Percentiles rank a stretch among this genome's conserved stretches.
Conservation (phyloP, 164 flowering plant species). For the Cinnamomum chago region DNA sequence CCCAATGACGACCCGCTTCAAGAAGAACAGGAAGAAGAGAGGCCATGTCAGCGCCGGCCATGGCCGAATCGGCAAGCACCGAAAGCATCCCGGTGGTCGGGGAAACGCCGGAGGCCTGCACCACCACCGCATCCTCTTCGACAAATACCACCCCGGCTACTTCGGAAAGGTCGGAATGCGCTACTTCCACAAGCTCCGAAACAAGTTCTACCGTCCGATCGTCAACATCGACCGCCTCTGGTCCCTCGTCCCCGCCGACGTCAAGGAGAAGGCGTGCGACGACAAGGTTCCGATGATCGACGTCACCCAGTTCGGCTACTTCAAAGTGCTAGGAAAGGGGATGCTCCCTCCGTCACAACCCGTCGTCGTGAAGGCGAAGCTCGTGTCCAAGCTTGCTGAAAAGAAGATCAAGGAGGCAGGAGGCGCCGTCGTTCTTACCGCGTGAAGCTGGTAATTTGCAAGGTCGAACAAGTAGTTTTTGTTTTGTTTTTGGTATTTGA, state of each 20-base stretch:
- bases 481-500: too few relatives aligned
- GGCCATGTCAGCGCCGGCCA: slow-evolving; percentile 24
- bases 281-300: slow-evolving; percentile 15
- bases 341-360: slow-evolving; percentile 9
- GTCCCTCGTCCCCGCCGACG: slow-evolving; percentile 12
- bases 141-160: slow-evolving; percentile 24
- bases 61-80: slow-evolving; percentile 22
- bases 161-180: slow-evolving; percentile 23
- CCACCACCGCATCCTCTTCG: slow-evolving; percentile 24
- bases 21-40: slow-evolving; percentile 23
- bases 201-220: slow-evolving; percentile 21
- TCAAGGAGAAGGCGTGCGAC: slow-evolving; percentile 8
- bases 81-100: slow-evolving; percentile 22
- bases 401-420: slow-evolving; percentile 58
- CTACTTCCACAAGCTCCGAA: slow-evolving; percentile 20
- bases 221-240: slow-evolving; percentile 18
- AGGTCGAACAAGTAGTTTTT: too few relatives aligned
- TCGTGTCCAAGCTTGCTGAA: slow-evolving; percentile 39
- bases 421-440: slow-evolving; percentile 72
- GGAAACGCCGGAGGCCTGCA: slow-evolving; percentile 22
- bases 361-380: slow-evolving; percentile 30
- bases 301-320: slow-evolving; percentile 20
- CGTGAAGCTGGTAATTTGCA: slow-evolving; percentile 19
- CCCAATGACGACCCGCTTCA: slow-evolving; percentile 17
- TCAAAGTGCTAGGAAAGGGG: slow-evolving; percentile 20